phyloP scores from a whole-genome alignment of 169 alveolate genomes.

The Eimeria necatrix region DNA sequence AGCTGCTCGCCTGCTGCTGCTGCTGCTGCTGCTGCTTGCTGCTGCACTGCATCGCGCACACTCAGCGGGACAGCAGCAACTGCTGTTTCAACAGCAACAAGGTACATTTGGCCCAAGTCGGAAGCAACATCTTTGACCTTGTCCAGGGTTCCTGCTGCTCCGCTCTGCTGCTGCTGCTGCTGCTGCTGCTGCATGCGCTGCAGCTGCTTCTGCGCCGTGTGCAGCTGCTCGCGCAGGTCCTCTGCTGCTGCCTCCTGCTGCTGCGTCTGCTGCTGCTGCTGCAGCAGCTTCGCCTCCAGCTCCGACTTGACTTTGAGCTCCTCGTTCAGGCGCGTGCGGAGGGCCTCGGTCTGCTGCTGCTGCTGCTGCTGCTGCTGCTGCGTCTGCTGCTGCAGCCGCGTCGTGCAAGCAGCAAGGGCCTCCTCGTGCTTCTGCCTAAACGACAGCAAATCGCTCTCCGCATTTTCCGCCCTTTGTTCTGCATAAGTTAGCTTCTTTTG shows the following conservation, averaged over 20 bases:
- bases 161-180: slow-evolving; percentile 29
- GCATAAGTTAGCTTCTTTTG: neutral
- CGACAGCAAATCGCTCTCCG: slow-evolving; percentile 18
- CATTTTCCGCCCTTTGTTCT: slow-evolving; percentile 32
- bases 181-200: neutral
- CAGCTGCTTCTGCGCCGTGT: neutral
- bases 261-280: slow-evolving; percentile 36
- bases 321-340: neutral
- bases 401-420: neutral
- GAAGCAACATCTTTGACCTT: neutral
- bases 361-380: slow-evolving; percentile 47
- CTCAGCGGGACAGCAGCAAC: slow-evolving; percentile 12
- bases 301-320: neutral
- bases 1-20: slow-evolving; percentile 32
- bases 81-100: slow-evolving; percentile 6
- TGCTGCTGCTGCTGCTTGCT: slow-evolving; percentile 44
- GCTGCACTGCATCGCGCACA: slow-evolving; percentile 52
- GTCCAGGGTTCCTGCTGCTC: slow-evolving; percentile 28
- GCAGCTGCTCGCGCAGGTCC: slow-evolving; percentile 4
- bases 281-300: neutral
- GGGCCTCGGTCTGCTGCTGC: slow-evolving; percentile 28
- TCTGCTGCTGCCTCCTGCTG: slow-evolving; percentile 5
- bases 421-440: slow-evolving; percentile 34
- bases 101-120: neutral
- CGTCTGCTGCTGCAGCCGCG: slow-evolving; percentile 35